phyloP scores from a whole-genome alignment of 2,329 filamentous ascomycete genomes.

The Magnaporthiopsis rhizophila region DNA sequence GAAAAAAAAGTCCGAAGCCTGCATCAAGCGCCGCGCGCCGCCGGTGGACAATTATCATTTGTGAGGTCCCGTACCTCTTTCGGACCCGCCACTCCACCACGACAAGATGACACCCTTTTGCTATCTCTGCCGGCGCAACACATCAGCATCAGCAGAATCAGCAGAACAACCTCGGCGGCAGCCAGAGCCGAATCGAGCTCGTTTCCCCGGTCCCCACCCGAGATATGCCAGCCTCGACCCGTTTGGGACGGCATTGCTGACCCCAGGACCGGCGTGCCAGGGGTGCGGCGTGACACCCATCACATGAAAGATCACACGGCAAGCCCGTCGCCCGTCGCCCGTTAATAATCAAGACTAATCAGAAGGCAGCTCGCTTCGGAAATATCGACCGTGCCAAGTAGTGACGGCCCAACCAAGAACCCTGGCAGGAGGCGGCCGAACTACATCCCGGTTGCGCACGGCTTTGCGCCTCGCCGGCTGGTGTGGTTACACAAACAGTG shows the following conservation, averaged over 20 bases:
- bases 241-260: not conserved
- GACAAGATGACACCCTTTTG: not conserved
- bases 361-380: not conserved
- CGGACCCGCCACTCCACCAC: not conserved
- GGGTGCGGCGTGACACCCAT: not conserved
- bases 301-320: slow-evolving; percentile 6
- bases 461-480: not conserved
- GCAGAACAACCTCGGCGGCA: no score
- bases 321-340: not conserved
- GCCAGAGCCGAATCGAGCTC: not conserved
- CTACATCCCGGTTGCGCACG: not conserved
- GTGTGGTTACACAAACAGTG: not conserved
- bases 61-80: not conserved
- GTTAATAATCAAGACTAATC: not conserved
- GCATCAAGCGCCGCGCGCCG: not conserved
- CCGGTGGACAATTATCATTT: not conserved
- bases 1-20: not conserved
- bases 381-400: not conserved
- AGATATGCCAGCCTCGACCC: not conserved
- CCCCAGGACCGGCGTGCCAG: not conserved
- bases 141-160: not conserved
- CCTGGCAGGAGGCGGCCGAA: not conserved
- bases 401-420: not conserved
- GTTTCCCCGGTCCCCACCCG: not conserved
- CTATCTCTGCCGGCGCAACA: not conserved